Evolutionary conservation across 1,284 basidiomycete species (phyloP), one percentile per base, ranked within the genome.

Genomic region (Tranzscheliella williamsii): DNA sequence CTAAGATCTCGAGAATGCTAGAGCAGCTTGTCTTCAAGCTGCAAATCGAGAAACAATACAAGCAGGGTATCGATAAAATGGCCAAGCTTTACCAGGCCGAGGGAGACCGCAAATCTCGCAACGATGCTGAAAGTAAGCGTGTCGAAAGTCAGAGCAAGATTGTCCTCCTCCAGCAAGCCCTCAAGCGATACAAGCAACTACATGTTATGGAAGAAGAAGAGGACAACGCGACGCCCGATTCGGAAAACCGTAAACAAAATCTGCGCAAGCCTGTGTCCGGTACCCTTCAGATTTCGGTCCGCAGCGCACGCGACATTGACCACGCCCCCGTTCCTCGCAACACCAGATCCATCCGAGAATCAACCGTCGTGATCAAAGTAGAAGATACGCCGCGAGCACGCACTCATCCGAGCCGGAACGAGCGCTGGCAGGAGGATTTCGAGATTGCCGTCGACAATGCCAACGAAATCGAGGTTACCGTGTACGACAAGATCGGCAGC

Each of bases 1-100:
- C 91, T 61, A 98, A 96, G 82, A 97, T 99, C 78, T 90, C 91
- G 36, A 86, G 87, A 68, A 97, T 97, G 94, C 85, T 98, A 48
- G 92, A 97, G 79, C 93, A 97, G 80, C 87, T 99, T 66, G 93
- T 98, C 79, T 97, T 96, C 85, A 98, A 98, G 81, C 87, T 97
- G 42, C 91, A 94, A 79, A 90, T 98, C 67, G 95, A 99, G 80
- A 86, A 89, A 81, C 93, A 98, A 80, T 97, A 97, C 83, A 95
- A 95, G 82, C 85, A 87, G 74, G 95, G 95, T 37, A 96, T 97
- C 71, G 94, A 98, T 80, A 97, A 97, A 82, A 99, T 99, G 93
- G 90, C 89, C 38, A 72, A 67, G 48, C 57, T 94, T 34, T 95
- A 94, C 79, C 86, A 91, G 72, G 89, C 88, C 8, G 94, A 97